phyloP scores from a whole-genome alignment of 257 asterid species.

The Ilex aquifolium region DNA sequence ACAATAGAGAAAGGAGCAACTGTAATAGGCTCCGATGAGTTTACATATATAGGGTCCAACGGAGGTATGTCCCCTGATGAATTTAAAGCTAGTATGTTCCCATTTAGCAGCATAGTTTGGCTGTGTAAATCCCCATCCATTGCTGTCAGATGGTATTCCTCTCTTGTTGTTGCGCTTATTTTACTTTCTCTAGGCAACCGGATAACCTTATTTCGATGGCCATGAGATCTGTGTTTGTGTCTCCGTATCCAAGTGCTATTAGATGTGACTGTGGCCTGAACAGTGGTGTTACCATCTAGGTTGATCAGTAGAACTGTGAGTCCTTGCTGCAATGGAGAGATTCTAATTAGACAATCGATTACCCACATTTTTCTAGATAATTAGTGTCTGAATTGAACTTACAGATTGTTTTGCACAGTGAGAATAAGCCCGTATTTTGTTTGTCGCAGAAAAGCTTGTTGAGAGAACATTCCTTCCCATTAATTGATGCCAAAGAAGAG shows the following conservation, averaged over 20 bases:
- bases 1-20: constrained; percentile 72
- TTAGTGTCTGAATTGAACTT: constrained; percentile 20
- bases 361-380: neutral
- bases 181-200: constrained; percentile 18
- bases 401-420: constrained; percentile 77
- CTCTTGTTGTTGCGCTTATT: constrained; percentile 30
- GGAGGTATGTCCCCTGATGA: constrained; percentile 49
- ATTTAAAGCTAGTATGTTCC: constrained; percentile 42
- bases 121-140: constrained; percentile 64
- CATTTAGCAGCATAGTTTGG: constrained; percentile 63
- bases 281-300: constrained; percentile 51
- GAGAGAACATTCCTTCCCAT: constrained; percentile 65
- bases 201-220: constrained; percentile 14
- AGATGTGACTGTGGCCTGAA: constrained; percentile 29
- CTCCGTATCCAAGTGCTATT: constrained; percentile 16
- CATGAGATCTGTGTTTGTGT: constrained; percentile 26
- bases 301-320: constrained; percentile 63
- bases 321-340: constrained; percentile 52
- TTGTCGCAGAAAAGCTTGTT: constrained; percentile 46
- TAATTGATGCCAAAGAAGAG: constrained; percentile 85
- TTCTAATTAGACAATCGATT: neutral
- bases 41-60: constrained; percentile 37
- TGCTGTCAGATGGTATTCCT: constrained; percentile 85
- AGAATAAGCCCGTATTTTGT: constrained; percentile 61
- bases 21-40: constrained; percentile 45